Conservation (phyloP, 1,284 basidiomycete species). For the Ganoderma multipileum region DNA sequence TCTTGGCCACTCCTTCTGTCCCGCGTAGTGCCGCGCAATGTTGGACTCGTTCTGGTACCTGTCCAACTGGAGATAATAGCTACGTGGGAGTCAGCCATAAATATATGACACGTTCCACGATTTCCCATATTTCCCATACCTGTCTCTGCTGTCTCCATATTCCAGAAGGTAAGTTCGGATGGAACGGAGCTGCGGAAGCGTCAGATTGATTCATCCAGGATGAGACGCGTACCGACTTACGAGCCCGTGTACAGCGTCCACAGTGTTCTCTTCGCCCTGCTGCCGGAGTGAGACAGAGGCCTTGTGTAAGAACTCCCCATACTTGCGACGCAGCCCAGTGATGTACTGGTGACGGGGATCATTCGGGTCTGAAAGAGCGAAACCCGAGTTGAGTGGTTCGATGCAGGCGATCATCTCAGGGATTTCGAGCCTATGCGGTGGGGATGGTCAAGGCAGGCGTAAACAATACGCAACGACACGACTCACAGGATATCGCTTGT, state of each 20-base stretch:
- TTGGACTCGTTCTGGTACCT: conserved; percentile 68
- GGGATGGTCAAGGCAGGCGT: background rate
- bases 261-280: conserved; percentile 86
- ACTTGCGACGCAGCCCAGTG: conserved; percentile 62
- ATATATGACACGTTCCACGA: background rate
- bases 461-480: background rate
- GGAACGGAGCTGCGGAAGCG: conserved; percentile 56
- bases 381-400: conserved; percentile 66
- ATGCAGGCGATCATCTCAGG: conserved; percentile 76
- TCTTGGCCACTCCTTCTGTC: conserved; percentile 76
- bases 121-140: conserved; percentile 45
- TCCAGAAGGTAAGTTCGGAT: conserved; percentile 73
- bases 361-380: conserved; percentile 70
- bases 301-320: conserved; percentile 74
- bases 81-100: conserved; percentile 33
- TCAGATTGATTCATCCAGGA: background rate
- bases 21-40: conserved; percentile 69
- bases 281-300: conserved; percentile 73
- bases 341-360: conserved; percentile 78
- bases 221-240: conserved; percentile 44
- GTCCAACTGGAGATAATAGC: conserved; percentile 66
- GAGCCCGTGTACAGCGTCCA: conserved; percentile 81
- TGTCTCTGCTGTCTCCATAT: conserved; percentile 74
- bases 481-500: conserved; percentile 71
- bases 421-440: conserved; percentile 58